Evolutionary conservation across 495 filamentous ascomycete species (phyloP).

Genomic region (Delitschia confertaspora): DNA sequence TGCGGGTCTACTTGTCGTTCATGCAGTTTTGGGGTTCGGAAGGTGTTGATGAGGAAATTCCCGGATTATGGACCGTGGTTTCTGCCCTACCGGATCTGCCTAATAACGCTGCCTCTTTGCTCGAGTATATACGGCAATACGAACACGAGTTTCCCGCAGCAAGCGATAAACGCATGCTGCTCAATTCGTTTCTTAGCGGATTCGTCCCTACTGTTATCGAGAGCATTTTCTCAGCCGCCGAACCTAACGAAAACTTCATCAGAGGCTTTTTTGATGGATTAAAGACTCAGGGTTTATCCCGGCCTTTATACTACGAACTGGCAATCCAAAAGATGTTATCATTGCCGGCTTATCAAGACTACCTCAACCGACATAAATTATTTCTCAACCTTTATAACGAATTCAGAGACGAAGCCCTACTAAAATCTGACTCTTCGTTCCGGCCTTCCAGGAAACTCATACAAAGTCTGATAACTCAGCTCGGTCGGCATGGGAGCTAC

Average conservation of each 20-base stretch:
- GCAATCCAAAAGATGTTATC: conserved; percentile 6
- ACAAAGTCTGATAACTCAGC: conserved; percentile 3
- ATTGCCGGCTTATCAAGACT: conserved; percentile 9
- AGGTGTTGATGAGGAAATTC: neutral
- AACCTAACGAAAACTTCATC: conserved; percentile 16
- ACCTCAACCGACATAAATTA: conserved; percentile 9
- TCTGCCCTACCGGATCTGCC: conserved; percentile 6
- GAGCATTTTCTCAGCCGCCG: neutral
- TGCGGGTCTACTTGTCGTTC: conserved; percentile 12
- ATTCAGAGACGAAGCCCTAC: conserved; percentile 9
- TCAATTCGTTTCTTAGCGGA: conserved; percentile 5
- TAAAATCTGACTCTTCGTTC: neutral
- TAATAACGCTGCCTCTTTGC: conserved; percentile 6
- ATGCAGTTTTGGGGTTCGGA: neutral
- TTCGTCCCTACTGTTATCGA: conserved; percentile 6
- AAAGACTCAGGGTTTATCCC: neutral
- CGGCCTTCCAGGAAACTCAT: conserved; percentile 10
- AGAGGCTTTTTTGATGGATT: conserved; percentile 10
- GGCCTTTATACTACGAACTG: no score
- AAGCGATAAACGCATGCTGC: neutral
- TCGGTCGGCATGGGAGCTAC: conserved; percentile 1
- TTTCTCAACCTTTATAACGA: conserved; percentile 10
- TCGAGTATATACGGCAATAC: conserved; percentile 14
- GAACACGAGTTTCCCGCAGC: conserved; percentile 5
- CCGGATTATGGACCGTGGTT: conserved; percentile 7